These are phyloP conservation scores for Mycosphaerella arachidis DNA, from an alignment of 2,329 filamentous ascomycete genomes.

Conservation along the genomic window DNA sequence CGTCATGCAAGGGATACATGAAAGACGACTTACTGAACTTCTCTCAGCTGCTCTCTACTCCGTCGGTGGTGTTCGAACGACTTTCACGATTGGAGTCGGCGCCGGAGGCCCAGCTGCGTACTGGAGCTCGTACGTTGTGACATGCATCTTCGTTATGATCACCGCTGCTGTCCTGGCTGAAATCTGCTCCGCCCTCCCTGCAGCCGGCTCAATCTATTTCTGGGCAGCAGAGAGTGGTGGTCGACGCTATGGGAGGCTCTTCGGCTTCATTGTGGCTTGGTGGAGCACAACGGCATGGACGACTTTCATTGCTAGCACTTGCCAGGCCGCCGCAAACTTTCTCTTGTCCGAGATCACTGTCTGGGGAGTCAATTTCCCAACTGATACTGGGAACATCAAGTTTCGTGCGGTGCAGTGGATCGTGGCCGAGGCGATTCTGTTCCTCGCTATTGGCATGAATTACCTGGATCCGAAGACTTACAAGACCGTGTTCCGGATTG, in stretches of 20 bases:
- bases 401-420: constrained; percentile 61
- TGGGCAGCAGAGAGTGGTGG: constrained; percentile 59
- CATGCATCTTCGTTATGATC: constrained; percentile 57
- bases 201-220: constrained; percentile 57
- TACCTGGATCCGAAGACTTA: constrained; percentile 40
- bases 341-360: constrained; percentile 51
- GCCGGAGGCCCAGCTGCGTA: constrained; percentile 59
- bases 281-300: constrained; percentile 62
- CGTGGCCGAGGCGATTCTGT: constrained; percentile 43
- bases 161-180: constrained; percentile 58
- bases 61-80: constrained; percentile 54
- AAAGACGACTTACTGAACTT: not conserved
- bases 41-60: constrained; percentile 55
- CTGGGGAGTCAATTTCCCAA: constrained; percentile 53
- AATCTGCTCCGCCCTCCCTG: constrained; percentile 56
- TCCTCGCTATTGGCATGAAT: constrained; percentile 39
- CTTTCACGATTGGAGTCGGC: constrained; percentile 59
- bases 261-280: constrained; percentile 61
- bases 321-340: constrained; percentile 38
- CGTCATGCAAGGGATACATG: constrained; percentile 4
- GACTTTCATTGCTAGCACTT: constrained; percentile 38
- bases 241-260: constrained; percentile 50
- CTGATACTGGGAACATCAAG: constrained; percentile 49
- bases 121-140: constrained; percentile 59
- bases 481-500: constrained; percentile 50